Base-by-base conservation (phyloP, 2,329 filamentous ascomycete species). In the Chalaropsis thielavioides region DNA sequence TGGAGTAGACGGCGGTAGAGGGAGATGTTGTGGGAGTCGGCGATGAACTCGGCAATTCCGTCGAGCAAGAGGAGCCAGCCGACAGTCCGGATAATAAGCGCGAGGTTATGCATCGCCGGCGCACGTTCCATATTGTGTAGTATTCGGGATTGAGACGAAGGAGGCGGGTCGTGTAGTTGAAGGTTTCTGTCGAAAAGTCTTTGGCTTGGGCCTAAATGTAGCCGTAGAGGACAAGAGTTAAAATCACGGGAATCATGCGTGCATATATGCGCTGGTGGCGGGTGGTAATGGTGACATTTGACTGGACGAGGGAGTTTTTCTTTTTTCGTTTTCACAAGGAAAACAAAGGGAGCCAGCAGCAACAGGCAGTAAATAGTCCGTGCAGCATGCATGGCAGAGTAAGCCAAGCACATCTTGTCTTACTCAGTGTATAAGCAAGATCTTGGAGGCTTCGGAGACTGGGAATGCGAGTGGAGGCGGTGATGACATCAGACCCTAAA, bases 81-180 rank as follows among this genome's bases (percentile, higher is more conserved):
- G 74, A 79, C 19, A 71, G 76, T 79, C 71, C 80, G 76, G 79
- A 84, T 70, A 83, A 82, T 75, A 78, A 80, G 71, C 78, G 76
- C 78, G 78, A 81, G 67, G 76, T 81, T 80, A 86, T 78, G 76
- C 83, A 86, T 71, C 82, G 82, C 71, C 94, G 87, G 72, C 94
- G 87, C 77, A 87, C 83, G 80, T 95, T 95, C 90, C 90, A 95
- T 81, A 90, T 82, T 65, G 90, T 92, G 77, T 94, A 94, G 78
- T 92, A 92, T 75, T 95, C 90, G 31, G 90, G 90, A 74, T 95
- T 95, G 71, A 86, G 81, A 59, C 81, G 81, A 64, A 92, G 80
- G 56, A 94, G 81, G 69, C 83, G 84, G n/a, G 87, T 85, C 41
- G 87, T 88, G 64, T 88, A 81, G 68, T 82, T 76, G 70, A 92